Base-by-base conservation (phyloP, 257 asterid genomes). In the Solanum megistacrolobum region DNA sequence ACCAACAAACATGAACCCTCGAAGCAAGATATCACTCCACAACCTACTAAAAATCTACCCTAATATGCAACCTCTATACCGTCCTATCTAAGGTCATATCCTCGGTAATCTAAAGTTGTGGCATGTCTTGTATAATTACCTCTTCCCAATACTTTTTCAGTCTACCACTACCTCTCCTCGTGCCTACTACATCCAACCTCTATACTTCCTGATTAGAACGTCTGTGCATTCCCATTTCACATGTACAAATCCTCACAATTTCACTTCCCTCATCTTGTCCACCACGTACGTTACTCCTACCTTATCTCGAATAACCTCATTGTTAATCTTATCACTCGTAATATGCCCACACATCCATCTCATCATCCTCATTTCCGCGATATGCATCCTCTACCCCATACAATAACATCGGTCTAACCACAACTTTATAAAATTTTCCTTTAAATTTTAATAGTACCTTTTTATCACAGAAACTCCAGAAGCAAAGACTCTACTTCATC, bases 201-300 rank as follows among this genome's bases (percentile, higher is more conserved):
- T 6, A 16, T 1, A 52, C 62, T 2, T 52, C 23, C 7, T 18
- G 0, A 16, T 1, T 16, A 4, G 23, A 14, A 52, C 23, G 23
- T 52, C 0, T 16, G 0, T 52, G 23, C 4, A 52, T 52, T 0
- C 0, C 23, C 23, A 6, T 0, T 52, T 16, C 62, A 16, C 9
- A 52, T 6, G 4, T 52, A 52, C 62, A 52, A 52, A 52, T 16
- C 23, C 62, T 52, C 0, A 52, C 62, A 52, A 52, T 52, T 52
- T 52, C 0, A 16, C 23, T 0, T 52, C 23, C 62, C 8, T 52
- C 9, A 5, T 52, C 62, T 52, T 52, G 62, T 52, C 4, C 62
- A 52, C 1, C 23, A 6, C 23, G 9, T 0, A 52, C 9, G 0
- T 16, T 2, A 16, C 23, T 52, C 23, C 9, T 52, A 52, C 62